Base-by-base conservation (phyloP, 495 filamentous ascomycete genomes). In the Penicillium salamii region DNA sequence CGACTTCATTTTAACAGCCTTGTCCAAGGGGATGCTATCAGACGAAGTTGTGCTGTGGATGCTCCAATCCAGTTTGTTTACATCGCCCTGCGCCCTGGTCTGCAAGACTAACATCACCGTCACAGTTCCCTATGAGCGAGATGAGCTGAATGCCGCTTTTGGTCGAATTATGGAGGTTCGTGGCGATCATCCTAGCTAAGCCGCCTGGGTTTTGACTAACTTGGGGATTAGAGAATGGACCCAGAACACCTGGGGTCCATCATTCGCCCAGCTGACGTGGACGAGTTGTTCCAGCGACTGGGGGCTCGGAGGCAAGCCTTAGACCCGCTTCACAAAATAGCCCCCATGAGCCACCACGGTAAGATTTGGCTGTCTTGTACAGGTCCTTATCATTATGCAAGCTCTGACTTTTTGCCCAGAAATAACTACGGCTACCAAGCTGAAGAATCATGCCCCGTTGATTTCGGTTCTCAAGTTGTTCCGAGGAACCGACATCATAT, bases 31-130 rank as follows among this genome's bases (percentile, higher is more conserved):
- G 29, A 66, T 65, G 12, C 67, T 93, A 5, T 84, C 91, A 1
- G 81, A 90, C 43, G 82, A 89, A 46, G 57, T 95, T 15, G 74
- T 90, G 18, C 40, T 72, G 15, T 96, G 90, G 90, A 77, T 92
- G 3, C 69, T 95, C 9, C 70, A 82, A 33, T 82, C 89, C 52
- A 58, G 80, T 81, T 50, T 29, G 71, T 63, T 21, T 7, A 20
- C 9, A 14, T 28, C 1, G 14, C 6, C 2, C 18, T 33, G 20
- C 13, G 17, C n/a, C 33, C 17, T 20, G 34, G 20, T 18, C 14
- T 17, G 44, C 29, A 37, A 46, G 32, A 32, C 46, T 69, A 45
- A 59, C 44, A 44, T 2, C 52, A 12, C 3, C 26, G 5, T 17
- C 12, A 42, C 8, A 83, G 72, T 85, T n/a, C 78, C 80, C 39